Conservation (phyloP, 2,329 filamentous ascomycete species). For the Clathrospora elynae region DNA sequence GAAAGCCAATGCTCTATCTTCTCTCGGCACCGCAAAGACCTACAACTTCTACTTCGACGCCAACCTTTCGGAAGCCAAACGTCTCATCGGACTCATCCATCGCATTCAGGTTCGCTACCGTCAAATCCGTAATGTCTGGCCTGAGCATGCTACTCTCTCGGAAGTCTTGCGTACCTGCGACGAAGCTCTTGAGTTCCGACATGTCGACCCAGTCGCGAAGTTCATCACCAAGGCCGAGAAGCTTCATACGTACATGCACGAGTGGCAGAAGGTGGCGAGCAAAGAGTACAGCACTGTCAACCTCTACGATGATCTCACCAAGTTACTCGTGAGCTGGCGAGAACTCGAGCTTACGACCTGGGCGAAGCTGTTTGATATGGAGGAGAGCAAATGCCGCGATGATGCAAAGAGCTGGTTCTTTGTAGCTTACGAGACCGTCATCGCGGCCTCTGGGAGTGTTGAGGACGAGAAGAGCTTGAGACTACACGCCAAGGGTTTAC, state of each 20-base stretch:
- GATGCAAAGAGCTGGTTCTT: conserved; percentile 95
- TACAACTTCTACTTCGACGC: conserved; percentile 92
- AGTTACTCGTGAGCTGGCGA: conserved; percentile 84
- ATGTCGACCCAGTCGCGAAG: conserved; percentile 83
- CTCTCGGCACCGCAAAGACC: conserved; percentile 37
- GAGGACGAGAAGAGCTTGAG: conserved; percentile 62
- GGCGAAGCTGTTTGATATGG: conserved; percentile 85
- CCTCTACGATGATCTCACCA: conserved; percentile 78
- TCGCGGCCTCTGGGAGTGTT: conserved; percentile 74
- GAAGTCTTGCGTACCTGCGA: conserved; percentile 79
- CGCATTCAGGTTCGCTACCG: conserved; percentile 74
- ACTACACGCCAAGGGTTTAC: conserved; percentile 68
- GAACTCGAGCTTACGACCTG: conserved; percentile 90
- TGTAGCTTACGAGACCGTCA: conserved; percentile 86
- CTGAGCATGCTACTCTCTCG: conserved; percentile 76
- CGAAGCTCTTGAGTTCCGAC: conserved; percentile 73
- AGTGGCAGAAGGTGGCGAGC: conserved; percentile 95
- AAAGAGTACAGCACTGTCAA: conserved; percentile 71
- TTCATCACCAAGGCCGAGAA: conserved; percentile 87
- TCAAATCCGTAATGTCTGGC: conserved; percentile 67
- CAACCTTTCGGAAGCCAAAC: conserved; percentile 76
- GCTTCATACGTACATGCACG: conserved; percentile 80
- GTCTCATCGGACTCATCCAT: conserved; percentile 71
- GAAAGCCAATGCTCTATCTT: conserved; percentile 53
- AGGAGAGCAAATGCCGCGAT: conserved; percentile 73